Evolutionary conservation across 345 rosid species (phyloP), one percentile per base, ranked within the genome.

Genomic region (Hevea brasiliensis): DNA sequence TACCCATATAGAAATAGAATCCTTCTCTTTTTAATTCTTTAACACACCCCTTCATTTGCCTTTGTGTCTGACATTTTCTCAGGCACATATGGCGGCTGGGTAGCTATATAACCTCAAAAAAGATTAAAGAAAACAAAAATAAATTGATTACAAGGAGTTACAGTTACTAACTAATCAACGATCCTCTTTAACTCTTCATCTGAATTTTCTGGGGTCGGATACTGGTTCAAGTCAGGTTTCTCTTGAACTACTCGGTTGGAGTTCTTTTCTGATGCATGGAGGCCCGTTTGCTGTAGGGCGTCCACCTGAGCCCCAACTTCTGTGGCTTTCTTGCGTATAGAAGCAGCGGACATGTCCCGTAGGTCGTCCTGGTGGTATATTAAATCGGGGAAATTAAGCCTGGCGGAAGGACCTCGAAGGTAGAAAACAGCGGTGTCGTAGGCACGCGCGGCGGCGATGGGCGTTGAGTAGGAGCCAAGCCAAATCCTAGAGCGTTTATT

Each of bases 341-440:
- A 77, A 62, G 80, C 82, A 14, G 87, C 77, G 4, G 85, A 80
- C 56, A 82, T 72, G 32, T 84, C 83, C 0, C 51, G 4, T 0
- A 77, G 67, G 8, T 20, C 59, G 11, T 70, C 76, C 21, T 79
- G 80, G 0, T 71, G 78, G 57, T 64, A 71, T 7, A 77, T 58
- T 70, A 80, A 72, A 60, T 84, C 87, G 10, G 87, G 87, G 68
- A 84, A 84, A 72, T 84, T 84, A 67, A 84, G 85, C 45, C 87
- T 76, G 44, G 84, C 88, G 50, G 84, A 65, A 58, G 88, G 88
- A 1, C 88, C 88, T 8, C 85, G 74, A 45, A 85, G 88, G 73
- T 82, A 85, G 77, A 82, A 85, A 53, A 85, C 85, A 44, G 85
- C 88, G 59, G 80, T 85, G 72, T 85, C 88, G 47, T 82, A 85